Base-by-base conservation (phyloP, 2,329 filamentous ascomycete genomes). In the Verticillium nonalfalfae region DNA sequence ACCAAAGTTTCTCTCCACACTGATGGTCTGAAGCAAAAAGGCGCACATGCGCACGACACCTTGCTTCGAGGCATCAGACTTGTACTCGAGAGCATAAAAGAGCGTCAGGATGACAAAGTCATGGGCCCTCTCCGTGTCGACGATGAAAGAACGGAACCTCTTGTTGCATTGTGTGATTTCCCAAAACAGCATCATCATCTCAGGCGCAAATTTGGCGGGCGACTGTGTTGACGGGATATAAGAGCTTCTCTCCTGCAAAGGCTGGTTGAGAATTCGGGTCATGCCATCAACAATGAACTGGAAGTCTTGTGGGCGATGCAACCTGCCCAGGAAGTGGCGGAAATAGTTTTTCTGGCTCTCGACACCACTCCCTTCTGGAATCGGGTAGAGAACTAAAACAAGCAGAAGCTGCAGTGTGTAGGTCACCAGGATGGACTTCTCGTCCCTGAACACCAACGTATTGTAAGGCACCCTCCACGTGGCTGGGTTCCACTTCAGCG, bases 131-230 rank as follows among this genome's bases (percentile, higher is more conserved):
- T 95, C 92, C 0, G 95, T 98, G 68, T 99, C 95, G 65, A 98
- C 94, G 69, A 99, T 95, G 75, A 97, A 99, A 1, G 93, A 92
- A 36, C 95, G 85, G 77, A 99, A 99, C 62, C 94, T 85, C 76
- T 97, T 98, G 77, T 99, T 99, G 82, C 94, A 97, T 75, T 99
- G 95, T 4, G 95, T 86, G 40, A 92, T 87, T 78, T 99, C 95
- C 95, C 95, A 99, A 72, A 98, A 97, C 2, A 99, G 82, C 84
- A 97, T 95, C 60, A 98, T 88, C 79, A 96, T 96, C 75, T 99
- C 95, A 1, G 95, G 93, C 0, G 93, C 92, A 82, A 94, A 96
- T 70, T 91, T 91, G 59, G 91, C 80, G 0, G 90, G 85, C 57
- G 89, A 85, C 69, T 96, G 91, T 45, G 89, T 89, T 4, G 93